Base-by-base conservation (phyloP, 441 rosid genomes). In the Macaranga tanarius region DNA sequence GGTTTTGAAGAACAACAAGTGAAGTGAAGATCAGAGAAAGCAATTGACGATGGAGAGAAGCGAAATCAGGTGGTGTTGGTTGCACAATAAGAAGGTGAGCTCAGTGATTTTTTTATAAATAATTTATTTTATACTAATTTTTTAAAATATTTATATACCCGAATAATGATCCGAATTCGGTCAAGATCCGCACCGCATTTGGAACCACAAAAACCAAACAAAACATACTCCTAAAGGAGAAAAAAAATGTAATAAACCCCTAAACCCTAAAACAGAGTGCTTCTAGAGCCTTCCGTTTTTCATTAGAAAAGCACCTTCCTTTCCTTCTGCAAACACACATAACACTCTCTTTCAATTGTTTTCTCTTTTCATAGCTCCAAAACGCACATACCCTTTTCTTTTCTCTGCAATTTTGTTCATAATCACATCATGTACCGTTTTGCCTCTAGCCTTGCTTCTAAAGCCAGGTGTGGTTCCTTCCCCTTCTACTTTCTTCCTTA, bases 381-480 rank as follows among this genome's bases (percentile, higher is more conserved):
- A 44, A 44, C n/a, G 0, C 4, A 31, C 5, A 1, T 31, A 31
- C 38, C 38, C 38, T 2, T 31, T 31, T 31, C 38, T 31, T 31
- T 31, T 26, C 44, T 48, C 22, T 40, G 31, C 64, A 28, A n/a
- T 55, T 58, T 62, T 15, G 26, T 10, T 7, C 45, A 42, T 42
- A 42, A 10, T 31, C 3, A 31, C 72, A 75, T 54, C 62, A 90
- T 92, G 98, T 85, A 92, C 80, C 97, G 97, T 1, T 81, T 87
- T 61, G 92, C 83, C 79, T 79, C 92, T 50, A 82, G 80, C 79
- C 85, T 93, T 77, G 96, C 89, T 71, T 87, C 92, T 58, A 90
- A 89, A 78, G 86, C 97, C 56, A 84, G 96, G 97, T 94, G 75
- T 31, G 38, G 5, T 31, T 31, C 38, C 31, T 28, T 62, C 42